phyloP scores from a whole-genome alignment of 2,329 filamentous ascomycete genomes.

The Colletotrichum chrysophilum region DNA sequence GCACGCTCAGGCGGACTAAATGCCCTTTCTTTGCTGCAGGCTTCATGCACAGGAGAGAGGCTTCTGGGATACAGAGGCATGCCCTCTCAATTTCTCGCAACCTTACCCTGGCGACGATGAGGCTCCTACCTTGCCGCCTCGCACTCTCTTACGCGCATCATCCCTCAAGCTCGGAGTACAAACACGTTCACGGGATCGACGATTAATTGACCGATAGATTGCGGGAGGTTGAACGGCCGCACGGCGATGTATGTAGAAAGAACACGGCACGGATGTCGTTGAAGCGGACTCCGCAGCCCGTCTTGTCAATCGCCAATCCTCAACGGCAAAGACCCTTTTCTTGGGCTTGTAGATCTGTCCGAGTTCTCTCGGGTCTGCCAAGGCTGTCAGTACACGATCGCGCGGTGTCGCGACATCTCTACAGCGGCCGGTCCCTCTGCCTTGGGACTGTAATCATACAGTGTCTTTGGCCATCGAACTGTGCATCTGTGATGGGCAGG shows the following conservation, averaged over 20 bases:
- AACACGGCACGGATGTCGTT: background rate
- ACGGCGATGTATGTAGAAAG: background rate
- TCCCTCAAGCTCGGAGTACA: background rate
- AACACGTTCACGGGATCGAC: background rate
- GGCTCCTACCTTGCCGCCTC: background rate
- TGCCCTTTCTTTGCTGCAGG: background rate
- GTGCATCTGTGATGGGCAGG: background rate
- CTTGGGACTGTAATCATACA: background rate
- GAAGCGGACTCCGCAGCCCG: background rate
- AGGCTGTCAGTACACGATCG: constrained; percentile 18
- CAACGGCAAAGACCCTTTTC: background rate
- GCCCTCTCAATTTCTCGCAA: background rate
- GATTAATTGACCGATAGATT: background rate
- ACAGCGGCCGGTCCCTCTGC: background rate
- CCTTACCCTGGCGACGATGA: background rate
- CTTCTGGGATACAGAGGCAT: background rate
- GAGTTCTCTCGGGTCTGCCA: constrained; percentile 4
- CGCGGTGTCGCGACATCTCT: background rate
- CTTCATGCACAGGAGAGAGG: background rate
- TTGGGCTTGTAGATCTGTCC: background rate
- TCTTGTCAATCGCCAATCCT: background rate
- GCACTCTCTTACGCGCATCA: background rate
- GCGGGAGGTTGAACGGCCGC: background rate
- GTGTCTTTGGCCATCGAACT: background rate
- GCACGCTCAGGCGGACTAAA: background rate